These are phyloP conservation scores for Trichaptum fuscoviolaceum DNA, from an alignment of 768 basidiomycete species.

Conservation along the genomic window DNA sequence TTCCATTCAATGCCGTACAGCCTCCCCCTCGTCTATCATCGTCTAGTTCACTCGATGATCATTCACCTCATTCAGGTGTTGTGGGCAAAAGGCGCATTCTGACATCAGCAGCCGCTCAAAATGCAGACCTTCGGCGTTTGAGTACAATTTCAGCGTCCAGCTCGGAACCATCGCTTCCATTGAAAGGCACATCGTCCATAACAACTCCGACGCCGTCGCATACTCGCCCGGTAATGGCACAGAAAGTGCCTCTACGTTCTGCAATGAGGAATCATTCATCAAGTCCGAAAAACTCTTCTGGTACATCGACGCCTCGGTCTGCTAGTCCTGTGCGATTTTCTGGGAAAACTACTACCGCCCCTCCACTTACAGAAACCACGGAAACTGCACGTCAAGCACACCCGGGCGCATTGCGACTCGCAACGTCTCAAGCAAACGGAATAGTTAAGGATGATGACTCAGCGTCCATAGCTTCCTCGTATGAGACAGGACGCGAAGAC, in stretches of 20 bases:
- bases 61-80: background rate
- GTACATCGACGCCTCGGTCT: background rate
- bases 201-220: background rate
- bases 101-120: background rate
- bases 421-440: conserved; percentile 4
- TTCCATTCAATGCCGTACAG: background rate
- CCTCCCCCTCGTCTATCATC: conserved; percentile 5
- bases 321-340: background rate
- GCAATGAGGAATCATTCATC: conserved; percentile 54
- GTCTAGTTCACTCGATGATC: background rate
- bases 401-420: background rate
- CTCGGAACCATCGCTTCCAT: background rate
- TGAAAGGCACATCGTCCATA: background rate
- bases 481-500: conserved; percentile 59
- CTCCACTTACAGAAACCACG: background rate
- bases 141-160: background rate
- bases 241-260: conserved; percentile 45
- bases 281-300: conserved; percentile 31
- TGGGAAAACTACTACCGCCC: background rate
- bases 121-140: background rate
- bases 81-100: background rate
- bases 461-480: conserved; percentile 52
- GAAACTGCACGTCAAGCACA: background rate
- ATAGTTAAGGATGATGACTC: conserved; percentile 27
- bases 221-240: background rate